Base-by-base conservation (phyloP, 768 basidiomycete genomes). In the Pisolithus marmoratus region DNA sequence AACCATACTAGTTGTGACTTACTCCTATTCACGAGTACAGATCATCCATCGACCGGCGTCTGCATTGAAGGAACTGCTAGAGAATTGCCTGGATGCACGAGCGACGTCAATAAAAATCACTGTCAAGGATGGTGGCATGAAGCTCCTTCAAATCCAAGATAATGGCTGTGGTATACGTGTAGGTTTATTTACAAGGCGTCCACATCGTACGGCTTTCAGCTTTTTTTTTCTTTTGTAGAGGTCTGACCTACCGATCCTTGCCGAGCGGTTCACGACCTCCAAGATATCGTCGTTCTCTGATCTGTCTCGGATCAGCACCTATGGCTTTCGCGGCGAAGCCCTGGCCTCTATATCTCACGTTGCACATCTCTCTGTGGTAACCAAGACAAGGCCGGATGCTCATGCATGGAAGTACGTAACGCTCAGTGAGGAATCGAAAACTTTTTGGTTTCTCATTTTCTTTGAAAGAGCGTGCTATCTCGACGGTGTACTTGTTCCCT, bases 281-380 rank as follows among this genome's bases (percentile, higher is more conserved):
- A 99, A 98, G 63, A 70, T 99, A 5, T 79, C 83, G 1, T 80
- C 81, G 0, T 99, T 92, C 61, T 84, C 88, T 4, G 96, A 99
- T 63, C 67, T 99, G 49, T 82, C 84, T 31, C 75, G 74, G n/a
- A 75, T 99, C 34, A 76, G 80, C 2, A 98, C 95, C 0, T 98
- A 97, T 66, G 96, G 96, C 1, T 99, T 99, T 68, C 81, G 96
- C 48, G 95, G 96, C 26, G 96, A 99, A 71, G 96, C 96, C 0
- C 72, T 99, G 45, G 96, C 95, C 2, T 94, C 92, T 12, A 91
- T 99, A 53, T 94, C 92, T 5, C 93, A 96, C 69, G 91, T 95
- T 38, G 85, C 94, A 1, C 89, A 88, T 65, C 74, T 99, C 50
- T 82, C 83, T 17, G 87, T 98, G 9, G 71, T 89, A n/a, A 96